Evolutionary conservation across 768 basidiomycete species (phyloP).

Genomic region (Lactarius akahatsu): DNA sequence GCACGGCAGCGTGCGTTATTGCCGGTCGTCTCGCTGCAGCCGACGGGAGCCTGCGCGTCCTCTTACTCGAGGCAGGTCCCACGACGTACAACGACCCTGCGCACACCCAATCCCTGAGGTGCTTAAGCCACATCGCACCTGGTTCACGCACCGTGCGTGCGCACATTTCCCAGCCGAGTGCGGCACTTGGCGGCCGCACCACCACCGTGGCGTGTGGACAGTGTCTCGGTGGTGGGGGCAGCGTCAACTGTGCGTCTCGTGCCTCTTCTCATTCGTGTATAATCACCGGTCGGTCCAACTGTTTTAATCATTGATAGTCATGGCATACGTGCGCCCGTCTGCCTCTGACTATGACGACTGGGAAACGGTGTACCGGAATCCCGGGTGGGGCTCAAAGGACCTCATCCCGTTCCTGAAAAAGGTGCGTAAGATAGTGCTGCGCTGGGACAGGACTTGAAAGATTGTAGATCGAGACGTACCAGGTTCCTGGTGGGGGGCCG

Average conservation of each 20-base stretch:
- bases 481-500: slow-evolving; percentile 32
- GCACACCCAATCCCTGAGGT: slow-evolving; percentile 58
- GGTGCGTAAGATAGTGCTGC: slow-evolving; percentile 35
- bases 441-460: not conserved
- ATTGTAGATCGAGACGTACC: slow-evolving; percentile 41
- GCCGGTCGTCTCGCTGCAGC: slow-evolving; percentile 56
- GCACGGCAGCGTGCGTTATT: slow-evolving; percentile 55
- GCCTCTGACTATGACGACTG: slow-evolving; percentile 63
- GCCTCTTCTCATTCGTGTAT: not conserved
- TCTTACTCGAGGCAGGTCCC: slow-evolving; percentile 60
- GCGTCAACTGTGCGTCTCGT: slow-evolving; percentile 48
- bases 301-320: slow-evolving; percentile 30
- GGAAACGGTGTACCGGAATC: slow-evolving; percentile 49
- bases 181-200: slow-evolving; percentile 46
- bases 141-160: slow-evolving; percentile 45
- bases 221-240: slow-evolving; percentile 61
- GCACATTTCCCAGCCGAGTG: slow-evolving; percentile 42
- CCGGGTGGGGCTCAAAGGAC: slow-evolving; percentile 58
- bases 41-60: slow-evolving; percentile 54
- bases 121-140: slow-evolving; percentile 42
- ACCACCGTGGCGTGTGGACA: slow-evolving; percentile 46
- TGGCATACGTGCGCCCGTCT: slow-evolving; percentile 56
- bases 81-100: slow-evolving; percentile 45
- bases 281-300: too few relatives aligned
- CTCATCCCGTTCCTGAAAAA: slow-evolving; percentile 59